These are phyloP conservation scores for Aureobasidium sp. DNA, from an alignment of 2,329 filamentous ascomycete genomes.

Conservation along the genomic window DNA sequence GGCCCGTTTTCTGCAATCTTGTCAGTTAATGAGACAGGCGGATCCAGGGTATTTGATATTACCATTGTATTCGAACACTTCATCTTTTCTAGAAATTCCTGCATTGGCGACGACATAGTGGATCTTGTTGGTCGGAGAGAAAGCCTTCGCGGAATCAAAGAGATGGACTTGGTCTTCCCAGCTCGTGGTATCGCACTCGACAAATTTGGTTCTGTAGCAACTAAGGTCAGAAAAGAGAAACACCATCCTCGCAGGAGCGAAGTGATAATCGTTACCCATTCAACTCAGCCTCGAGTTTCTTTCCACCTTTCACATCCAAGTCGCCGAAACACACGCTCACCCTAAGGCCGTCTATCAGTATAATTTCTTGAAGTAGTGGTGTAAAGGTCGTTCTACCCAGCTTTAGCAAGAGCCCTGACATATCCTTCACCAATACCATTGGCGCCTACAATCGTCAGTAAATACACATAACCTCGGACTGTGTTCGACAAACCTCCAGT, in stretches of 20 bases:
- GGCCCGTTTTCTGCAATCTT: not conserved
- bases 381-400: not conserved
- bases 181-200: constrained; percentile 25
- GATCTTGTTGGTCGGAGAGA: constrained; percentile 21
- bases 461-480: too few relatives aligned
- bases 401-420: not conserved
- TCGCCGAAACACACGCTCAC: constrained; percentile 32
- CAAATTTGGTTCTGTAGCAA: constrained; percentile 24
- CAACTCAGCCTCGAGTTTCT: constrained; percentile 26
- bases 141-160: constrained; percentile 24
- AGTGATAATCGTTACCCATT: not conserved
- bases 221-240: too few relatives aligned
- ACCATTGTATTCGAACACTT: not conserved
- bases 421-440: constrained; percentile 22
- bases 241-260: too few relatives aligned
- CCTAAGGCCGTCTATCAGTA: constrained; percentile 16
- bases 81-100: constrained; percentile 18
- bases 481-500: not conserved
- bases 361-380: too few relatives aligned
- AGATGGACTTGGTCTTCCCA: constrained; percentile 28
- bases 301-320: constrained; percentile 23
- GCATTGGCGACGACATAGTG: constrained; percentile 28
- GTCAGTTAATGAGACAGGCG: not conserved
- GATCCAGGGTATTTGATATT: not conserved
- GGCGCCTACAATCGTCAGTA: constrained; percentile 19